Percentiles rank a stretch among this genome's conserved stretches.
phyloP scores from a whole-genome alignment of 2,329 filamentous ascomycete genomes.

The Sclerotinia spermophila region DNA sequence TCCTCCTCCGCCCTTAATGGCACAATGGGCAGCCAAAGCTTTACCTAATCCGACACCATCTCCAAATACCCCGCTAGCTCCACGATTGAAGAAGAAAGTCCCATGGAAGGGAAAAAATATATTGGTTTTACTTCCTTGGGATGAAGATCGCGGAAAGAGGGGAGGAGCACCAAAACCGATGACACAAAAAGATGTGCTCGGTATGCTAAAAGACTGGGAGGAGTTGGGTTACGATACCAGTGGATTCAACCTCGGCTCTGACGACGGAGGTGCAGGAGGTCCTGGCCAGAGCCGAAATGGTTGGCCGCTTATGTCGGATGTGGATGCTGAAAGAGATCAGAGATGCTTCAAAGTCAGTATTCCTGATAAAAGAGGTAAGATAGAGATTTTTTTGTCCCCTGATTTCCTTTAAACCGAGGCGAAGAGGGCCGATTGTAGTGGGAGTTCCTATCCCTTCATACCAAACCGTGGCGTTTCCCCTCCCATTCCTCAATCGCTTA shows the following conservation, averaged over 20 bases:
- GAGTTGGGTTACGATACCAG: constrained; percentile 64
- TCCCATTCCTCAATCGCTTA: constrained; percentile 10
- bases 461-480: not conserved
- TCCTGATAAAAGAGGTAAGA: constrained; percentile 46
- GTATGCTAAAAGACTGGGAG: constrained; percentile 64
- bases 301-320: constrained; percentile 62
- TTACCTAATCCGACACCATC: constrained; percentile 23
- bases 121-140: constrained; percentile 63
- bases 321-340: constrained; percentile 52
- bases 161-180: constrained; percentile 54
- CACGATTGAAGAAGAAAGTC: constrained; percentile 66
- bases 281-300: constrained; percentile 59
- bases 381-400: not conserved
- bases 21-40: constrained; percentile 21
- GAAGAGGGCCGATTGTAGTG: not conserved
- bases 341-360: constrained; percentile 60
- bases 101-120: constrained; percentile 74
- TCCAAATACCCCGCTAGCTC: constrained; percentile 43
- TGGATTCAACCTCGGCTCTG: constrained; percentile 63
- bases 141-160: constrained; percentile 60
- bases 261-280: constrained; percentile 24
- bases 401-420: not conserved
- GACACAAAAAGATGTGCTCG: constrained; percentile 51
- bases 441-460: not conserved
- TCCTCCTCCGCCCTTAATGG: constrained; percentile 34